Base-by-base conservation (phyloP, 768 basidiomycete genomes). In the Rhodotorula toruloides region DNA sequence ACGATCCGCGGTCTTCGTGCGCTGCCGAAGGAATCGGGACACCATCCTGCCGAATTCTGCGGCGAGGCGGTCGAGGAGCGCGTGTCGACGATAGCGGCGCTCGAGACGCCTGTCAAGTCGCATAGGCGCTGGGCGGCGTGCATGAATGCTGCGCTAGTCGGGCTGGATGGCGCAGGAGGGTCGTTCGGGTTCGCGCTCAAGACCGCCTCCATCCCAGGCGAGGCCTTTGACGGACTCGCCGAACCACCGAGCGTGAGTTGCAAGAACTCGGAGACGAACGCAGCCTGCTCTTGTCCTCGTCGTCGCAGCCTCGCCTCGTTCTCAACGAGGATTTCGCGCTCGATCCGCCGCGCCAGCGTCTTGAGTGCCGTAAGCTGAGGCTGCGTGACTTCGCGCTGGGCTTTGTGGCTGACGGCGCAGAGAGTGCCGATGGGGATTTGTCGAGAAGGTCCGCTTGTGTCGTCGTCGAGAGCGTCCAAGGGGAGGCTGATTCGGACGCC, bases 151-250 rank as follows among this genome's bases (percentile, higher is more conserved):
- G 54, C 54, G 16, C 19, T 22, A 29, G 29, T 19, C 25, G 19
- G 14, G 4, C 48, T 29, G 2, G 48, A 6, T 2, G 47, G 16
- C 17, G 48, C 13, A 29, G 44, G 7, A n/a, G n/a, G 22, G 44
- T 46, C 52, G 40, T 19, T 9, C 27, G 14, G 10, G 27, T 31
- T 16, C 40, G n/a, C 39, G 27, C 27, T 27, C 29, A 52, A 22
- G 8, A 55, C 54, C 27, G 54, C 54, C 54, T 55, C 27, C 54
- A 55, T 55, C 29, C 27, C n/a, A 16, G 54, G 39, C 27, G 54
- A 55, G 3, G 31, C n/a, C 29, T 43, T 29, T 12, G 13, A 10
- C 27, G 37, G 13, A 21, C 7, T 29, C 19, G 40, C 16, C 9
- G 29, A 16, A 2, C 40, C 40, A 2, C 54, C 54, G 37, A 55